phyloP scores from a whole-genome alignment of 169 alveolate species.

The Amoebophrya sp. region DNA sequence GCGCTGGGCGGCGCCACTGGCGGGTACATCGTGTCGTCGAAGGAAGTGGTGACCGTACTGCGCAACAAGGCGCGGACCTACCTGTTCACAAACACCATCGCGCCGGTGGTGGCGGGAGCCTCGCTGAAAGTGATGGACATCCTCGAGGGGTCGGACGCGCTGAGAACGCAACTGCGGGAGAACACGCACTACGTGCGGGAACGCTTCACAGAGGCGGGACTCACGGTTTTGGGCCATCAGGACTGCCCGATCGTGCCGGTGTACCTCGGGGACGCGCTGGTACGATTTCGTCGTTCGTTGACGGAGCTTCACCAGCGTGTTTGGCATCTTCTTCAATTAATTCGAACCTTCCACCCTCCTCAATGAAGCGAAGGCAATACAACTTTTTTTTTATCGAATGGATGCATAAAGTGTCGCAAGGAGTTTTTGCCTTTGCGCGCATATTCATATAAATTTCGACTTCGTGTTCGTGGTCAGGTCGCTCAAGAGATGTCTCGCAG shows the following conservation, averaged over 20 bases:
- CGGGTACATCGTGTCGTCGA: slow-evolving; percentile 39
- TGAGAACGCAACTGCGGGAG: slow-evolving; percentile 17
- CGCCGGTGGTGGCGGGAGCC: slow-evolving; percentile 48
- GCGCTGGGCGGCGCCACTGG: slow-evolving; percentile 55
- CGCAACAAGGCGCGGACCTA: slow-evolving; percentile 44
- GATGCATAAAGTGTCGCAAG: too few species aligned
- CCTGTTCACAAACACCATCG: slow-evolving; percentile 45
- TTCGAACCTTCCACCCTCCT: too few species aligned
- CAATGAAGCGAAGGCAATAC: too few species aligned
- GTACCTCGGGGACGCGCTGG: slow-evolving; percentile 38
- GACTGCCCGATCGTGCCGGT: slow-evolving; percentile 48
- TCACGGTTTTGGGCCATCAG: slow-evolving; percentile 33
- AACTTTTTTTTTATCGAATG: too few species aligned
- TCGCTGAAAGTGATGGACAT: slow-evolving; percentile 24
- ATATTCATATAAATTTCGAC: neutral
- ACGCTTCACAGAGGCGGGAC: slow-evolving; percentile 38
- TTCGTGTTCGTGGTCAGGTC: too few species aligned
- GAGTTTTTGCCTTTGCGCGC: neutral
- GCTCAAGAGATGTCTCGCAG: slow-evolving; percentile 36
- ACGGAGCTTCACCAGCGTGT: neutral
- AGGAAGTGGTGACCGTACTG: slow-evolving; percentile 36
- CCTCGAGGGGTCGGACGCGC: slow-evolving; percentile 19
- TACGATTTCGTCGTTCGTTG: neutral
- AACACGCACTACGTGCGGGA: slow-evolving; percentile 34
- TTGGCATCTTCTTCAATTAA: neutral